Conservation (phyloP, 208 protist species). For the Crithidia thermophila region DNA sequence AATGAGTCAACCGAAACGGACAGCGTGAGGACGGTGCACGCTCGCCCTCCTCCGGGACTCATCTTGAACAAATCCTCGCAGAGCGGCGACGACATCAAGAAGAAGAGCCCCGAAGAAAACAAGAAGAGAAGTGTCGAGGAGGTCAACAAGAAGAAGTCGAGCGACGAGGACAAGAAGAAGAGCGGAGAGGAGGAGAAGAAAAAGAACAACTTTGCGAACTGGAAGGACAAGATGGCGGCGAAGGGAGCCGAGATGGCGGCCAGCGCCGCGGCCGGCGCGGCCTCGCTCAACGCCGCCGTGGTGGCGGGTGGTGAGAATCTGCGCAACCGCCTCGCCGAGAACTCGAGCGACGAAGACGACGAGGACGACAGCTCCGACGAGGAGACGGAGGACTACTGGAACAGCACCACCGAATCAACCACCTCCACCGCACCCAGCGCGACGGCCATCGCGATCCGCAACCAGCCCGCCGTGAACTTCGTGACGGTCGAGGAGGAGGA, state of each 20-base stretch:
- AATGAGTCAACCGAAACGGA: neutral
- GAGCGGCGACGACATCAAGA: neutral
- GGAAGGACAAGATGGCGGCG: conserved; percentile 25
- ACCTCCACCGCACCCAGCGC: conserved; percentile 19
- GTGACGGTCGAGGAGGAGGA: conserved; percentile 41
- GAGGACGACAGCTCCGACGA: conserved; percentile 34
- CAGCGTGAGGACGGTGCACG: conserved; percentile 6
- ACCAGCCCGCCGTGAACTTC: conserved; percentile 32
- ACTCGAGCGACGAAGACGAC: conserved; percentile 32
- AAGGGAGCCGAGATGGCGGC: conserved; percentile 2
- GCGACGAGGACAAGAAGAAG: neutral
- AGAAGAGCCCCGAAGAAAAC: neutral
- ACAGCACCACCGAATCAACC: neutral
- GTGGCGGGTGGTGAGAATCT: conserved; percentile 5
- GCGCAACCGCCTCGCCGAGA: conserved; percentile 9
- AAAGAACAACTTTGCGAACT: conserved; percentile 7
- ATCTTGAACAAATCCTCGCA: neutral
- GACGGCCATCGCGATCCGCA: conserved; percentile 41
- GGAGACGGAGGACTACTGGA: conserved; percentile 28
- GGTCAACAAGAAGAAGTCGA: neutral
- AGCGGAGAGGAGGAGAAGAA: conserved; percentile 4
- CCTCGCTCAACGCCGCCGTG: conserved; percentile 19
- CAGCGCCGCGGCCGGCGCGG: conserved; percentile 9
- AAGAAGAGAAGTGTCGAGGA: conserved; percentile 5
- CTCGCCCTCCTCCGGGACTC: conserved; percentile 1